Conservation (phyloP, 2,329 filamentous ascomycete species). For the Alternaria consortialis region DNA sequence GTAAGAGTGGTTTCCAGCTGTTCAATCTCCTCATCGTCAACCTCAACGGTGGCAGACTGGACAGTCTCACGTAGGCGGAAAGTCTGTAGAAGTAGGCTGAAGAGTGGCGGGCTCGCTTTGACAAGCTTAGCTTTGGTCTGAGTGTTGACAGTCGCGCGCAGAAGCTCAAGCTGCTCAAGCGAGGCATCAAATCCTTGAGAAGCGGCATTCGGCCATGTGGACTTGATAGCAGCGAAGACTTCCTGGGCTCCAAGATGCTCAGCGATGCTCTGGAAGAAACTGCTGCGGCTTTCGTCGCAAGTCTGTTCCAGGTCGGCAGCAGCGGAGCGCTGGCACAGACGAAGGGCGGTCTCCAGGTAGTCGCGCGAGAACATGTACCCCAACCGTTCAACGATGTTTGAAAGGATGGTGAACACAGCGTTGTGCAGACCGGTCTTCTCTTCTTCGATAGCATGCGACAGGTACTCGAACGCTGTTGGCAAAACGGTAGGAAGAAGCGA, state of each 20-base stretch:
- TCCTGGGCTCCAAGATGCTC: constrained; percentile 79
- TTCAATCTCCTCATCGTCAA: constrained; percentile 62
- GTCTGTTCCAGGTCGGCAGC: constrained; percentile 68
- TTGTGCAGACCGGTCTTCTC: constrained; percentile 74
- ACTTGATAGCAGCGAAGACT: constrained; percentile 76
- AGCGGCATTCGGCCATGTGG: constrained; percentile 74
- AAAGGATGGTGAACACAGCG: constrained; percentile 81
- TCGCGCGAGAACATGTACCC: constrained; percentile 87
- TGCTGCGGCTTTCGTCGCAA: constrained; percentile 69
- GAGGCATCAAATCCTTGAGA: constrained; percentile 63
- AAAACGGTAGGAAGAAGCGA: constrained; percentile 81
- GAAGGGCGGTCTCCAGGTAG: constrained; percentile 76
- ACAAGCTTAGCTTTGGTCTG: constrained; percentile 81
- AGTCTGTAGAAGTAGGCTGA: constrained; percentile 64
- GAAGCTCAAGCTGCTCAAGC: constrained; percentile 74
- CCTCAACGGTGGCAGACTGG: constrained; percentile 51
- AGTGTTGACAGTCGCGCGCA: constrained; percentile 76
- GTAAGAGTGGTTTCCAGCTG: constrained; percentile 72
- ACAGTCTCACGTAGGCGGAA: constrained; percentile 69
- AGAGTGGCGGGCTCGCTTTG: constrained; percentile 76
- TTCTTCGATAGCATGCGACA: constrained; percentile 69
- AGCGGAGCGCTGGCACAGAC: constrained; percentile 76
- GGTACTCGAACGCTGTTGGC: constrained; percentile 74
- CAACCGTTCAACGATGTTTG: constrained; percentile 80
- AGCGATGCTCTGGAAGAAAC: constrained; percentile 78